Evolutionary conservation across 148 eudicot species (phyloP).

Genomic region (Diospyros lotus): DNA sequence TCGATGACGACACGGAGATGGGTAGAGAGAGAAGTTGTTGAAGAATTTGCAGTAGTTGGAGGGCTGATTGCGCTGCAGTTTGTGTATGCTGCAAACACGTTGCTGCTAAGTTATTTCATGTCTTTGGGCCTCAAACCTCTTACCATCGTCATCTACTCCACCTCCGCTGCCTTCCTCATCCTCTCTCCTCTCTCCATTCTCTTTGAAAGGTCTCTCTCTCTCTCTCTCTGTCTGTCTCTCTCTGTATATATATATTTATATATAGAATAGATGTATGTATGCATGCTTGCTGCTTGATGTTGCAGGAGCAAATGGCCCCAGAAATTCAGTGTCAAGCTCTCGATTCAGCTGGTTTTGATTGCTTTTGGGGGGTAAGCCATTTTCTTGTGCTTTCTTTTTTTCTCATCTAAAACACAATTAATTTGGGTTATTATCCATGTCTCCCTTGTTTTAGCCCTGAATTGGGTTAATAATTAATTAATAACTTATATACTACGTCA

Average conservation of each 20-base stretch:
- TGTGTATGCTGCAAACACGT: constrained; percentile 54
- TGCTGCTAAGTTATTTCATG: constrained; percentile 47
- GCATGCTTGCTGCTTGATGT: not conserved
- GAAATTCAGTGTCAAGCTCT: constrained; percentile 34
- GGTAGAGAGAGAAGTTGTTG: constrained; percentile 29
- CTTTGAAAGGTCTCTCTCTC: constrained; percentile 50
- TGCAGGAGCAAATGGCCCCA: constrained; percentile 71
- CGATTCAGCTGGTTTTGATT: constrained; percentile 55
- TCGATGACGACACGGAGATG: not conserved
- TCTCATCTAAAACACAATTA: not conserved
- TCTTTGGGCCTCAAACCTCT: constrained; percentile 48
- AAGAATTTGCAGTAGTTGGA: constrained; percentile 39
- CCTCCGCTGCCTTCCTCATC: constrained; percentile 49
- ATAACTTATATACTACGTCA: too few species aligned
- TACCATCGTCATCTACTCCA: constrained; percentile 50
- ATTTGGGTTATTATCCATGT: not conserved
- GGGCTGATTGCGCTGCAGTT: constrained; percentile 59
- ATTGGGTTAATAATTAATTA: too few species aligned
- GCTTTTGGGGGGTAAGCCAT: constrained; percentile 58
- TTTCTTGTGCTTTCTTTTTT: not conserved
- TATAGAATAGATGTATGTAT: not conserved
- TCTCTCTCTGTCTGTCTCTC: constrained; percentile 8
- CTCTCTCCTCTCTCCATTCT: constrained; percentile 48
- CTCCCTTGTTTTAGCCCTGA: not conserved
- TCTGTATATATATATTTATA: not conserved